These are phyloP conservation scores for Fusarium duplospermum DNA, from an alignment of 2,329 filamentous ascomycete species.

Conservation along the genomic window DNA sequence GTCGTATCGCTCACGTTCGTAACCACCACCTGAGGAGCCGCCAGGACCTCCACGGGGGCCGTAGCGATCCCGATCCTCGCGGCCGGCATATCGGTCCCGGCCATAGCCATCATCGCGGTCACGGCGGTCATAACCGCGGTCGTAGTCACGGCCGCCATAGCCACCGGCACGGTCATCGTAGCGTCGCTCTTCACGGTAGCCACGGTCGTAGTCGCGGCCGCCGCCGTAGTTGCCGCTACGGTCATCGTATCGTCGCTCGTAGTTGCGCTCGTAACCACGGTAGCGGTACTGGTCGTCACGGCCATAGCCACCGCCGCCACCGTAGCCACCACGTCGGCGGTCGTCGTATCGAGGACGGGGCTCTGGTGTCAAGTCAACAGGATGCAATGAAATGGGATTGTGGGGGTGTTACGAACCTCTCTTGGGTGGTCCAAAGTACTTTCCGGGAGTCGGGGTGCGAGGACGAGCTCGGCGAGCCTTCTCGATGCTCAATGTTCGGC, in stretches of 20 bases:
- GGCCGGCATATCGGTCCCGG: conserved; percentile 55
- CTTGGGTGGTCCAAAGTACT: conserved; percentile 99
- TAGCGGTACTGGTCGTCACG: conserved; percentile 70
- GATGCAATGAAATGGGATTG: neutral
- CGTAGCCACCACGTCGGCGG: conserved; percentile 71
- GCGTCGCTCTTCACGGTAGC: conserved; percentile 60
- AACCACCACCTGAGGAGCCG: conserved; percentile 56
- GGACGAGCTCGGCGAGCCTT: conserved; percentile 96
- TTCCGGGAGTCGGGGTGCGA: conserved; percentile 95
- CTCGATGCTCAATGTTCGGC: conserved; percentile 96
- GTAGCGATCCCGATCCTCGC: conserved; percentile 60
- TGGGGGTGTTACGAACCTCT: conserved; percentile 73
- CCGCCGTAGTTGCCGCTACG: conserved; percentile 60
- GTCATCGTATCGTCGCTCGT: conserved; percentile 60
- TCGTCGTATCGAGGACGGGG: conserved; percentile 66
- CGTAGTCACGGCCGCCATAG: conserved; percentile 66
- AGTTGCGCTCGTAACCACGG: conserved; percentile 57
- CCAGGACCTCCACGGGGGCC: conserved; percentile 51
- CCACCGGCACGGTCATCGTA: conserved; percentile 56
- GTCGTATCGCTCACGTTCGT: conserved; percentile 63
- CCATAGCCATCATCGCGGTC: conserved; percentile 53
- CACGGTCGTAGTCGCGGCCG: conserved; percentile 63
- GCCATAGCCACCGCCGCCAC: conserved; percentile 57
- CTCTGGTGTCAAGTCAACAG: conserved; percentile 45
- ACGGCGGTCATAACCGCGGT: conserved; percentile 68